Conservation (phyloP, 148 eudicot species). For the Cornus suecica region DNA sequence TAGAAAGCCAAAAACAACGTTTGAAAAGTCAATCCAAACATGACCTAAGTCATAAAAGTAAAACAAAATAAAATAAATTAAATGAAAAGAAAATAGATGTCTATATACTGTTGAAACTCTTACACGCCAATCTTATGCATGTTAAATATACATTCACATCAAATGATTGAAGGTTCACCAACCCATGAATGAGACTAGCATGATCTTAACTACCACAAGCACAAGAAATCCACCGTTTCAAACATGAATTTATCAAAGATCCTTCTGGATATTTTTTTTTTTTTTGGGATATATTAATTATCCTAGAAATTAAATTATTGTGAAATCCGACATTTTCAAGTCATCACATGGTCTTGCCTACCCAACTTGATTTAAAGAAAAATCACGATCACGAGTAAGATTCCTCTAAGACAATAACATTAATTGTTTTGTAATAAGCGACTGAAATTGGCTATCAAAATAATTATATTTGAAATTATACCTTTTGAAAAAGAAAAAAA, state of each 20-base stretch:
- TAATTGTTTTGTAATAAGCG: too few relatives aligned
- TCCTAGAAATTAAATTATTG: neutral
- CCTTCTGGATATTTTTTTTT: neutral
- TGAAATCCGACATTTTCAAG: neutral
- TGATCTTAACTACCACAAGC: constrained; percentile 24
- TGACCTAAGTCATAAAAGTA: neutral
- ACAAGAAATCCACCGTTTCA: neutral
- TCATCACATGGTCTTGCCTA: constrained; percentile 11
- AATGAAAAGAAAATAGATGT: neutral
- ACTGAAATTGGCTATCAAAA: too few relatives aligned
- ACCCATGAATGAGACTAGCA: constrained; percentile 26
- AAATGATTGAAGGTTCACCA: constrained; percentile 42
- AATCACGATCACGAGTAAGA: too few relatives aligned
- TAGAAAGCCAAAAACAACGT: too few relatives aligned
- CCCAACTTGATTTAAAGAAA: neutral
- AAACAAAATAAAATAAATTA: too few relatives aligned
- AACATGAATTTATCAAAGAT: constrained; percentile 1
- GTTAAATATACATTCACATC: constrained; percentile 21
- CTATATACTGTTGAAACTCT: neutral
- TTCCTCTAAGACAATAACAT: too few relatives aligned
- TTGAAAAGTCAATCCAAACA: too few relatives aligned
- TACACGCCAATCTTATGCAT: constrained; percentile 22
- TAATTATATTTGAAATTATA: too few relatives aligned
- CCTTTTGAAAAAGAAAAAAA: neutral
- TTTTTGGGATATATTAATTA: too few relatives aligned